Conservation (phyloP, 495 filamentous ascomycete genomes). For the Penicillium roqueforti region DNA sequence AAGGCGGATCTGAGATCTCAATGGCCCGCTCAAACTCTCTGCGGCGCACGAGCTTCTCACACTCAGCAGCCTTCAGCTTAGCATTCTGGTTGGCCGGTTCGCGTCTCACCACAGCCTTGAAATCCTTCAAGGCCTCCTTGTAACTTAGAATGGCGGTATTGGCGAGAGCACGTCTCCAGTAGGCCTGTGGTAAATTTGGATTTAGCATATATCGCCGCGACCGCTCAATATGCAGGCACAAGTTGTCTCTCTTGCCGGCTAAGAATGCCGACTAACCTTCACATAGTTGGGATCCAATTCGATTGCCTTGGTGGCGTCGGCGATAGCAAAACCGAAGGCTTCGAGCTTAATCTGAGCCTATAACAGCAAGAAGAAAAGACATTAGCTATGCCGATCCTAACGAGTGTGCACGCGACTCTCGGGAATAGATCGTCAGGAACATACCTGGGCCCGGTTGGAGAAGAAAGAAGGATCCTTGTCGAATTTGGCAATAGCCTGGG, state of each 20-base stretch:
- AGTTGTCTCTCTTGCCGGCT: background rate
- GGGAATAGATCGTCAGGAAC: constrained; percentile 21
- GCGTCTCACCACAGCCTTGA: constrained; percentile 83
- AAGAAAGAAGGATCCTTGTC: constrained; percentile 83
- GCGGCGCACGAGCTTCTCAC: constrained; percentile 86
- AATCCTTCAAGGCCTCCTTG: constrained; percentile 83
- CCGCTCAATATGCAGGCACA: background rate
- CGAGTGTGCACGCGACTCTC: background rate
- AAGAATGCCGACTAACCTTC: constrained; percentile 56
- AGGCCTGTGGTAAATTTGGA: constrained; percentile 57
- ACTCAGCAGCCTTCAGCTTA: constrained; percentile 82
- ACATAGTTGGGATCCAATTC: constrained; percentile 83
- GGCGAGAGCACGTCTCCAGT: constrained; percentile 88
- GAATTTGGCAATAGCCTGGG: constrained; percentile 82
- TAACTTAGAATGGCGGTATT: constrained; percentile 86
- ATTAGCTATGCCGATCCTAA: background rate
- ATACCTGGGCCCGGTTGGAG: constrained; percentile 89
- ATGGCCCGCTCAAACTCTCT: constrained; percentile 92
- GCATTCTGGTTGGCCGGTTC: constrained; percentile 86
- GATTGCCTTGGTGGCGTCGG: constrained; percentile 90
- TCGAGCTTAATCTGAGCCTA: constrained; percentile 94
- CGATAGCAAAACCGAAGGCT: constrained; percentile 85
- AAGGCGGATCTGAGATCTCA: constrained; percentile 85
- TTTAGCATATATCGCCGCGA: constrained; percentile 1
- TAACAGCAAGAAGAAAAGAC: constrained; percentile 1